Evolutionary conservation across 495 filamentous ascomycete genomes (phyloP), one percentile per base, ranked within the genome.

Genomic region (Aspergillus carlsbadensis): DNA sequence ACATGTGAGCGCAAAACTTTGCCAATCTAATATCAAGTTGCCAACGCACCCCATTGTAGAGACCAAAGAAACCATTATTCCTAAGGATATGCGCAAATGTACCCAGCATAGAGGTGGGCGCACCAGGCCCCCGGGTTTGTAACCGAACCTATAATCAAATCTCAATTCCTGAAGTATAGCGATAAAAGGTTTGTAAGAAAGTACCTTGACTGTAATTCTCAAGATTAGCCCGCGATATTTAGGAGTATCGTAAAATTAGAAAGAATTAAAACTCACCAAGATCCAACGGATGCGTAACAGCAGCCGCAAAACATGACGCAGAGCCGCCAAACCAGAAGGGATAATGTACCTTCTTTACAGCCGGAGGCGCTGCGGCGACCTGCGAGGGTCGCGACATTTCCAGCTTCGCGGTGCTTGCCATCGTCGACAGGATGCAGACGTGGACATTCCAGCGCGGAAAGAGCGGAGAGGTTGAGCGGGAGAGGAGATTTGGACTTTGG

Each of bases 311-410:
- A 70, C 89, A 93, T 60, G 88, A 92, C 17, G 92, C 90, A 65
- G 88, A 93, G 20, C 92, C 92, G 36, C 92, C 92, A 72, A 97
- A 96, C 92, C 92, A 96, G 75, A 96, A 94, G 26, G 89, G 89
- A 69, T 91, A 91, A 57, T 81, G 80, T 37, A 87, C 75, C 64
- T 71, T 75, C 56, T 74, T 67, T 56, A 62, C 67, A 34, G 64
- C 61, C 26, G 3, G 26, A 29, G 26, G 26, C 26, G 26, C 26
- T 3, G 56, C 54, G 57, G 63, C 48, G 60, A 60, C 51, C 65
- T 58, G 49, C 50, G 41, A 48, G 58, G 68, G 56, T 39, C 70
- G 67, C 36, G 71, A 68, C 59, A 71, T 58, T 50, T 72, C 52
- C 60, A 72, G 49, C 53, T 73, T 71, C 49, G 65, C 69, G 48